These are phyloP conservation scores for Ustilago tritici DNA, from an alignment of 1,284 basidiomycete species.

Conservation along the genomic window DNA sequence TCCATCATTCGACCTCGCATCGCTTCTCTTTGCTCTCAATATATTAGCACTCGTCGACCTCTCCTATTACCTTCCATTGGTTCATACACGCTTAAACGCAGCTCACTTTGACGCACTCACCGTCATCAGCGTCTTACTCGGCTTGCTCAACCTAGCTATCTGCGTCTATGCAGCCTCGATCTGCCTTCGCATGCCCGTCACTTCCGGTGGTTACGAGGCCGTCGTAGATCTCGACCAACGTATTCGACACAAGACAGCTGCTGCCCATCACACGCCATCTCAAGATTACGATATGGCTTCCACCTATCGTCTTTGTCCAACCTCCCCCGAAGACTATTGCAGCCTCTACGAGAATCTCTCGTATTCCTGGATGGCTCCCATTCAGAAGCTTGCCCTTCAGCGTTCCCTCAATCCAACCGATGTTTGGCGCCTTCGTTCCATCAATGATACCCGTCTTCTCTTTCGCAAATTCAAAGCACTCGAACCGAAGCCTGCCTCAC, in stretches of 20 bases:
- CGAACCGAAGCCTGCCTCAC: not conserved
- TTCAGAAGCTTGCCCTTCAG: constrained; percentile 47
- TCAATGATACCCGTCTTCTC: constrained; percentile 57
- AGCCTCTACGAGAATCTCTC: constrained; percentile 49
- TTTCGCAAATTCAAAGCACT: constrained; percentile 42
- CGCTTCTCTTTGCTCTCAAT: constrained; percentile 21
- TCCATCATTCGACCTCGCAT: constrained; percentile 21
- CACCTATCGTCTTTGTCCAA: constrained; percentile 53
- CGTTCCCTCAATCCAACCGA: constrained; percentile 54
- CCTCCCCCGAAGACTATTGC: constrained; percentile 60
- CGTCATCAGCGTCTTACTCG: not conserved
- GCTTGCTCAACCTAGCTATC: constrained; percentile 24
- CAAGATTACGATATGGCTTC: constrained; percentile 23
- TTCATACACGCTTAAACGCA: not conserved
- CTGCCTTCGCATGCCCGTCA: constrained; percentile 49
- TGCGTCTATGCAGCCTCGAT: constrained; percentile 23
- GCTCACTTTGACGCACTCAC: not conserved
- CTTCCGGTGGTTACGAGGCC: constrained; percentile 52
- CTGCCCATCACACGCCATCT: constrained; percentile 1
- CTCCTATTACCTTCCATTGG: constrained; percentile 19
- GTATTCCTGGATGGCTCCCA: constrained; percentile 60
- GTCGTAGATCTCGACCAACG: constrained; percentile 42
- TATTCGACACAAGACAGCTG: constrained; percentile 21
- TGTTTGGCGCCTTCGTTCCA: constrained; percentile 53
- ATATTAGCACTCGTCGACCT: constrained; percentile 17